Conservation (phyloP, 2,329 filamentous ascomycete species). For the Furcasterigmium furcatum region DNA sequence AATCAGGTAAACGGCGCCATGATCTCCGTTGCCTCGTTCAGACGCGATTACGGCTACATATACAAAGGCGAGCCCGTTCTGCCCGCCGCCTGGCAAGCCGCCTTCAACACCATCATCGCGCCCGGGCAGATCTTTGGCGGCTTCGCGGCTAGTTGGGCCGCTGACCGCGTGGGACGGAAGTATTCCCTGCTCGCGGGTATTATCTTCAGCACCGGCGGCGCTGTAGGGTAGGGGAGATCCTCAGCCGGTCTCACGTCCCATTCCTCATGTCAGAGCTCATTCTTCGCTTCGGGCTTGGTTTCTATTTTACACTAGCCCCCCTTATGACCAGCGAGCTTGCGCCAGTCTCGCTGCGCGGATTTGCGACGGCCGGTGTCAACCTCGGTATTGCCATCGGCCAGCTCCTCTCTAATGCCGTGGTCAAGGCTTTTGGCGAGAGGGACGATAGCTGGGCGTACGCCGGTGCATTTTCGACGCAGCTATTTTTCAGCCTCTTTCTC, state of each 20-base stretch:
- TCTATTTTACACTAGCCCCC: slow-evolving; percentile 44
- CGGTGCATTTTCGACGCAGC: slow-evolving; percentile 34
- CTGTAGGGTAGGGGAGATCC: slow-evolving; percentile 26
- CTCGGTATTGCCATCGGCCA: slow-evolving; percentile 38
- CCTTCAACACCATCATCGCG: slow-evolving; percentile 36
- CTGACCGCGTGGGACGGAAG: slow-evolving; percentile 29
- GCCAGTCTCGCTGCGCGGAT: slow-evolving; percentile 42
- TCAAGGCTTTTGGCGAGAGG: slow-evolving; percentile 49
- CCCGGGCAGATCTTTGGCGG: not conserved
- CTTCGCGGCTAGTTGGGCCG: slow-evolving; percentile 30
- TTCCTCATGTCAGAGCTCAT: slow-evolving; percentile 44
- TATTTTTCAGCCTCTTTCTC: slow-evolving; percentile 30
- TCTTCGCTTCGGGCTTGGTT: slow-evolving; percentile 40
- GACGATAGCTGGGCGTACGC: slow-evolving; percentile 53
- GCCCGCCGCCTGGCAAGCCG: slow-evolving; percentile 45
- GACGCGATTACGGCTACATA: slow-evolving; percentile 34
- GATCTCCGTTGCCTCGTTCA: slow-evolving; percentile 33
- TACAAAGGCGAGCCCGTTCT: slow-evolving; percentile 30
- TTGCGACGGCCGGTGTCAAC: slow-evolving; percentile 45
- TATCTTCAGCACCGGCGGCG: not conserved
- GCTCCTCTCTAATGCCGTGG: slow-evolving; percentile 52
- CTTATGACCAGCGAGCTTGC: slow-evolving; percentile 41
- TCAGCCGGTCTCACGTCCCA: slow-evolving; percentile 22
- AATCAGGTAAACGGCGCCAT: slow-evolving; percentile 39
- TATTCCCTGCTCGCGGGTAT: slow-evolving; percentile 3